Base-by-base conservation (phyloP, 441 rosid genomes). In the Gossypium davidsonii region DNA sequence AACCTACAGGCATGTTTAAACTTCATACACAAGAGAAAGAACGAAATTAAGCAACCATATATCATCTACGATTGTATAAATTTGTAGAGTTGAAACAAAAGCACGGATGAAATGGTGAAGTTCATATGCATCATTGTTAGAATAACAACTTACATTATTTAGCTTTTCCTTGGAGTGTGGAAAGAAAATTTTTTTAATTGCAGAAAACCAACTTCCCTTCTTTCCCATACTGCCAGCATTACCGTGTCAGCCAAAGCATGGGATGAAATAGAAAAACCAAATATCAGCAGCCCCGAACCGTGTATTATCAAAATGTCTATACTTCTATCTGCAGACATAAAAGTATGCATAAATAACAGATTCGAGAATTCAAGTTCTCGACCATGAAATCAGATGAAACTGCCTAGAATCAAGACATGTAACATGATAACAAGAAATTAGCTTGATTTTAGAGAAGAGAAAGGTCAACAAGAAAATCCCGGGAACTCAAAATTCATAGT, bases 121-220 rank as follows among this genome's bases (percentile, higher is more conserved):
- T 8, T 25, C 26, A 10, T 55, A 55, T 55, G 25, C 26, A 55
- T 25, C 26, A 20, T 9, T 18, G 26, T 8, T 55, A 20, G 21
- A 55, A 20, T 18, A 55, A 39, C 69, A 42, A 42, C 69, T 64
- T 64, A 65, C 70, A 80, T 79, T 84, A 79, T 74, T 79, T 78
- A 85, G 81, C 77, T 90, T 94, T 78, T 88, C 95, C 85, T 90
- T 89, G 65, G 95, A 82, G 71, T 84, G 80, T 73, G 91, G 83
- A 73, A 78, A 67, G 77, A 94, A 94, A 72, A 88, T 88, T 79
- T 83, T 90, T 83, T 92, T 94, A 78, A 94, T 89, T 64, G 95
- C 92, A 73, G 97, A 85, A 86, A 92, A 85, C 98, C 97, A 94
- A 76, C 92, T 87, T 72, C 95, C 94, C 83, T 85, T 90, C 94